Base-by-base conservation (phyloP, 805 yeast genomes). In the Monosporozyma yasuniensis region DNA sequence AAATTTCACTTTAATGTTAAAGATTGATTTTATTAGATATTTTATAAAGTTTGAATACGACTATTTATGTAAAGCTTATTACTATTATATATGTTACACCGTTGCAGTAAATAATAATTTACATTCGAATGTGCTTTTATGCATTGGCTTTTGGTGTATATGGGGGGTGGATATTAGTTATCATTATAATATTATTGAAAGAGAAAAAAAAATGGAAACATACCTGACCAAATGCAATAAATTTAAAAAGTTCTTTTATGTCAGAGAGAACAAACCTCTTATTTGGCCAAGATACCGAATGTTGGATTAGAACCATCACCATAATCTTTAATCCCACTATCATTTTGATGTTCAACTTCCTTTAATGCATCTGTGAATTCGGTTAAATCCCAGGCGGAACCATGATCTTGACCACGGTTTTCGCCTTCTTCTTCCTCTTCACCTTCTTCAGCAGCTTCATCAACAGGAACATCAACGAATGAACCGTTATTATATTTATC, bases 221-320 rank as follows among this genome's bases (percentile, higher is more conserved):
- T 32, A 32, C 35, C 35, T 12, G 35, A 5, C 35, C 35, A 12
- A n/a, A 32, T 32, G 42, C 42, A 23, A n/a, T 25, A 18, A 28
- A 16, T 28, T 42, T 7, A 14, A 6, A 16, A 11, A n/a, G 14
- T 2, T 32, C 14, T 16, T 32, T 32, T 5, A n/a, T 32, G 35
- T 32, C 14, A 32, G n/a, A 32, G 35, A 32, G 19, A 32, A 14
- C 4, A 32, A 12, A n/a, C 4, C 35, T 32, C 35, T 44, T 45
- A 49, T 16, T 49, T 49, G 28, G 51, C 47, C 25, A 41, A 52
- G 10, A 59, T 54, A 14, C 64, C 70, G 52, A 71, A 72, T 12
- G 68, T 61, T 47, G 70, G 64, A 53, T 68, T 66, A 47, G 64
- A 55, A 61, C 87, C 90, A 65, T 84, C 87, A 63, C 90, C 90